Percentiles rank a stretch among this genome's conserved stretches.
Evolutionary conservation across 2,329 filamentous ascomycete genomes (phyloP).

Genomic region (Hypocrella siamensis): DNA sequence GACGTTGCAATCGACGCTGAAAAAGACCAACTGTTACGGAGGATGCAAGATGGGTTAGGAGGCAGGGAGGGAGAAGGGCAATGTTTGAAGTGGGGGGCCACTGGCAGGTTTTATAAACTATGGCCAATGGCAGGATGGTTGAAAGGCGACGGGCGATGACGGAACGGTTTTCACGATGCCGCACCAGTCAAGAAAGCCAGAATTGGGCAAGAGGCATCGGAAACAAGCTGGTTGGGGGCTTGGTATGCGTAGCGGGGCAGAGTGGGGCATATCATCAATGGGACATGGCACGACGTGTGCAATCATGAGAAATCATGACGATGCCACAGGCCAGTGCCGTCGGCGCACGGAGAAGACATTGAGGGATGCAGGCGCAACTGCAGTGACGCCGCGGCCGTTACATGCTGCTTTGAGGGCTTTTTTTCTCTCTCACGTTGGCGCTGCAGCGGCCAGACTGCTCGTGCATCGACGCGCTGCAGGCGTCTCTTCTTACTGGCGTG

Average conservation of each 20-base stretch:
- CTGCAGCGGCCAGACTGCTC: too few species aligned
- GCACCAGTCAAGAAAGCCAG: neutral
- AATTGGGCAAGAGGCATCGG: neutral
- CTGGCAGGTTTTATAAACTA: slow-evolving; percentile 2
- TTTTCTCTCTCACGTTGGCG: too few species aligned
- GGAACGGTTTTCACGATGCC: slow-evolving; percentile 1
- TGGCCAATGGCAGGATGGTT: neutral
- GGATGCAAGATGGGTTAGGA: too few species aligned
- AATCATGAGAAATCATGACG: slow-evolving; percentile 1
- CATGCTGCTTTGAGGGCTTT: too few species aligned
- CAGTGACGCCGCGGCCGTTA: too few species aligned
- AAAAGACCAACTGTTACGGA: too few species aligned
- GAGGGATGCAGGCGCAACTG: too few species aligned
- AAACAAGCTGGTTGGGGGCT: neutral
- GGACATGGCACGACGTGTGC: neutral
- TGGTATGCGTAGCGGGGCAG: neutral
- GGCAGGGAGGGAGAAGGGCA: neutral
- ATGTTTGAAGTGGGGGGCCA: too few species aligned
- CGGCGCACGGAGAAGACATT: too few species aligned
- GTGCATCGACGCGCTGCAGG: too few species aligned
- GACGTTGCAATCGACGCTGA: too few species aligned
- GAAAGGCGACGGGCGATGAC: slow-evolving; percentile 2
- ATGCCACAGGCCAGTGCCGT: neutral
- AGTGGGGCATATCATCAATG: slow-evolving; percentile 2
- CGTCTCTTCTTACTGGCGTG: too few species aligned